A percentile compares a stretch with the other conserved stretches of the same genome.
These are phyloP conservation scores for Cryphonectria parasitica DNA, from an alignment of 2,329 filamentous ascomycete species.

Conservation along the genomic window DNA sequence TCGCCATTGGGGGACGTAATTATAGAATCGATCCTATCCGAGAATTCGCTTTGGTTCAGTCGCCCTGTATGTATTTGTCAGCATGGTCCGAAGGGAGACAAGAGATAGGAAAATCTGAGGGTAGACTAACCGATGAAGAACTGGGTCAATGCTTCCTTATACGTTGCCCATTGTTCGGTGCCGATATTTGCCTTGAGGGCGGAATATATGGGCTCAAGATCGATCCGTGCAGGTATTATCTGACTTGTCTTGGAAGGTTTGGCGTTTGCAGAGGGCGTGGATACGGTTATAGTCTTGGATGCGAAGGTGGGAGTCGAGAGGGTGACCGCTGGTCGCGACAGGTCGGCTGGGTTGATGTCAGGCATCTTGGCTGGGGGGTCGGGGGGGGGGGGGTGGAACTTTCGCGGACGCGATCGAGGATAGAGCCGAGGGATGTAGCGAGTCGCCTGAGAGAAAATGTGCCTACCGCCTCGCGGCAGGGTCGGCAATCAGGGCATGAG, in stretches of 20 bases:
- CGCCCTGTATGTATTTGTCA: slow-evolving; percentile 50
- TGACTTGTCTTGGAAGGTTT: slow-evolving; percentile 64
- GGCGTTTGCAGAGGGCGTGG: slow-evolving; percentile 48
- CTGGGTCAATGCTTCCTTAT: slow-evolving; percentile 66
- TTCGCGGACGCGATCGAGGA: slow-evolving; percentile 30
- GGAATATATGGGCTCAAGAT: slow-evolving; percentile 67
- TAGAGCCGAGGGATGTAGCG: slow-evolving; percentile 20
- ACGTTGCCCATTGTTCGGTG: slow-evolving; percentile 64
- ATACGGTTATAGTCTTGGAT: slow-evolving; percentile 60
- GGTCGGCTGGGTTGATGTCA: slow-evolving; percentile 71
- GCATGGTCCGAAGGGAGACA: slow-evolving; percentile 28
- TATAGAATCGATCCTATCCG: slow-evolving; percentile 63
- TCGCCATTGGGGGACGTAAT: slow-evolving; percentile 61
- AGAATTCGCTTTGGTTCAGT: slow-evolving; percentile 65
- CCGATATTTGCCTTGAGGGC: slow-evolving; percentile 63
- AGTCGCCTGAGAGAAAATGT: slow-evolving; percentile 52
- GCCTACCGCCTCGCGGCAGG: slow-evolving; percentile 50
- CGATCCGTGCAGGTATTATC: slow-evolving; percentile 67
- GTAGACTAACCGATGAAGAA: slow-evolving; percentile 62
- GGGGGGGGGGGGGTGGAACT: slow-evolving; percentile 19
- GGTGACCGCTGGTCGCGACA: slow-evolving; percentile 64
- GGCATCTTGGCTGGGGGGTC: slow-evolving; percentile 53
- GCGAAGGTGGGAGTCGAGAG: slow-evolving; percentile 63
- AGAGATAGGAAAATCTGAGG: slow-evolving; percentile 13
- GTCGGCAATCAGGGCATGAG: slow-evolving; percentile 50